Percentiles rank a stretch among this genome's conserved stretches.
Evolutionary conservation across 768 basidiomycete species (phyloP).

Genomic region (Leccinum fibrillosum): DNA sequence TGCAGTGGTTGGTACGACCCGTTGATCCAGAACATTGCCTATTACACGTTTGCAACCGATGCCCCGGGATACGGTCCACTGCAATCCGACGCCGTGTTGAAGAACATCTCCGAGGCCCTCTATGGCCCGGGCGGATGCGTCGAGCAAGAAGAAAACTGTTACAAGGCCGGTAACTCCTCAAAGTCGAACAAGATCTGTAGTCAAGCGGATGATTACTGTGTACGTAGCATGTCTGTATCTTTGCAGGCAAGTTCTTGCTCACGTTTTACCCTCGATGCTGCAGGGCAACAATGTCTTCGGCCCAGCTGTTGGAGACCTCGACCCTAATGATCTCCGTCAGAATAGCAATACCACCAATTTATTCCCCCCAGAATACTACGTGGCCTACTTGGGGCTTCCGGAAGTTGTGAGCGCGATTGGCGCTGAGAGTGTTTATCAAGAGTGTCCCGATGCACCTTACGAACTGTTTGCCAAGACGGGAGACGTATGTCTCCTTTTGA

Average conservation of each 20-base stretch:
- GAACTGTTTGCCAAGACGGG: conserved; percentile 47
- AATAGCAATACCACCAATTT: conserved; percentile 23
- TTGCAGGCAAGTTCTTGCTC: neutral
- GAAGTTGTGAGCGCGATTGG: conserved; percentile 47
- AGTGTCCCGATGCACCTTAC: conserved; percentile 47
- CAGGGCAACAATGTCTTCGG: conserved; percentile 45
- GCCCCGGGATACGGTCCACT: conserved; percentile 69
- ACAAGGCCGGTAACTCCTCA: conserved; percentile 46
- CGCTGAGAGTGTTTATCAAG: conserved; percentile 44
- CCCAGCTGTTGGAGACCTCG: conserved; percentile 51
- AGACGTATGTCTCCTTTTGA: conserved; percentile 40
- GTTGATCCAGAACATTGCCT: conserved; percentile 58
- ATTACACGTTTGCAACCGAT: conserved; percentile 54
- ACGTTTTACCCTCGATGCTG: neutral
- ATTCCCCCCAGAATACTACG: conserved; percentile 59
- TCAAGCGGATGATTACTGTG: conserved; percentile 54
- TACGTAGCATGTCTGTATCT: conserved; percentile 28
- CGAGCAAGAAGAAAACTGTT: conserved; percentile 55
- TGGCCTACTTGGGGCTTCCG: conserved; percentile 40
- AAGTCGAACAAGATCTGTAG: conserved; percentile 49
- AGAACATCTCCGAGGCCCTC: conserved; percentile 46
- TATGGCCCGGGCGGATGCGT: conserved; percentile 49
- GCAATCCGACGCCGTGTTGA: conserved; percentile 43
- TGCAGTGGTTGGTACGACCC: conserved; percentile 65
- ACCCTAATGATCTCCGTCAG: conserved; percentile 57